Evolutionary conservation across 441 rosid species (phyloP).

Genomic region (Viola pubescens): DNA sequence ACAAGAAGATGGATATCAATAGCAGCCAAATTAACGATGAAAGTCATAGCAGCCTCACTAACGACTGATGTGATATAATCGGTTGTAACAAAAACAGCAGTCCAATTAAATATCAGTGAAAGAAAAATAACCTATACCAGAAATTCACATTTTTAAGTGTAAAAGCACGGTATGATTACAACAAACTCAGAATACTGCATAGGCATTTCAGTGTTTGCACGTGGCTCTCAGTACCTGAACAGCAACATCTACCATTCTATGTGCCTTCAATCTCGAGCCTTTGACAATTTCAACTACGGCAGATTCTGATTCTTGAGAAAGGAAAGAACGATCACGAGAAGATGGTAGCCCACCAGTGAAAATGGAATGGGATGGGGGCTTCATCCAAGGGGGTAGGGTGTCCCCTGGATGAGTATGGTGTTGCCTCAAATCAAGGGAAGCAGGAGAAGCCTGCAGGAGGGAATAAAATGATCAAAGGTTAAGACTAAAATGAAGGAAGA

Average conservation of each 20-base stretch:
- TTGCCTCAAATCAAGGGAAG: conserved; percentile 33
- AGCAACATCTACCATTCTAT: conserved; percentile 79
- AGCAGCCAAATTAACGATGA: too few species aligned
- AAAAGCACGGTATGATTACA: neutral
- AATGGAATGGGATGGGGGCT: conserved; percentile 25
- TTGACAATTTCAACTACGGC: conserved; percentile 58
- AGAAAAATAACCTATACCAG: neutral
- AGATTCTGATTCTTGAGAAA: conserved; percentile 61
- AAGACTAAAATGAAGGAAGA: conserved; percentile 8
- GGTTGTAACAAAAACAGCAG: conserved; percentile 12
- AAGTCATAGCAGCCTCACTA: neutral
- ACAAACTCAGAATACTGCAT: neutral
- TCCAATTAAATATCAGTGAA: neutral
- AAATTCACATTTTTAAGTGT: neutral
- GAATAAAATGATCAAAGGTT: conserved; percentile 13
- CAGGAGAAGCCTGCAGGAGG: conserved; percentile 50
- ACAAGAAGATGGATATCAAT: neutral
- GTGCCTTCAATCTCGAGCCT: conserved; percentile 63
- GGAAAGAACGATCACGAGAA: conserved; percentile 24
- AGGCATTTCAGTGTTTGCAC: neutral
- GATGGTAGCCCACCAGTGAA: conserved; percentile 24
- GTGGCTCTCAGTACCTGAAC: conserved; percentile 43
- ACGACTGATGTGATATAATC: conserved; percentile 4
- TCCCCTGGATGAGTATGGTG: conserved; percentile 27
- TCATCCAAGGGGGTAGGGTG: conserved; percentile 38